Base-by-base conservation (phyloP, 2,329 filamentous ascomycete genomes). In the Claviceps sp. region DNA sequence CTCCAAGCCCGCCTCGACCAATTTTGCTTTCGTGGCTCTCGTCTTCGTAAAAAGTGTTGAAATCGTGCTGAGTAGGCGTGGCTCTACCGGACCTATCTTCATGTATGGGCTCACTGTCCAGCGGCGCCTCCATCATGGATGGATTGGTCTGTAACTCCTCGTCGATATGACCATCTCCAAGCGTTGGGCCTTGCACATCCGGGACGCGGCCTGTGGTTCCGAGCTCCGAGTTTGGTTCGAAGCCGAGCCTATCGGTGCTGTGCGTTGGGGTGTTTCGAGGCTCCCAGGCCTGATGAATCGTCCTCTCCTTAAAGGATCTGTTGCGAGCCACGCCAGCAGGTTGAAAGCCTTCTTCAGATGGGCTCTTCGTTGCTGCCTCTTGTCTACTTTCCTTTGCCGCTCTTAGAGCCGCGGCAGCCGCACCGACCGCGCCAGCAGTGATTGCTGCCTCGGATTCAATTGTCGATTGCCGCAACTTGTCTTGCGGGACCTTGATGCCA, bases 121-220 rank as follows among this genome's bases (percentile, higher is more conserved):
- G 77, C 1, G 83, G 84, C 17, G 86, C 88, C 57, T 89, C 79
- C 42, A 94, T 81, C 48, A 90, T 76, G 0, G 90, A 95, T 2
- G 89, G 89, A 62, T 94, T 94, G 17, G 89, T 95, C 46, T 81
- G 84, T 16, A 88, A 76, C 55, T 94, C 89, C 40, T 80, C 77
- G 11, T 77, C 73, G 1, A 70, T 59, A 57, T 87, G 85, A 4
- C 85, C 88, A 60, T 87, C 82, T 62, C 90, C 89, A 0, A 85
- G 87, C 72, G 90, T 79, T 5, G 85, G 84, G 58, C 90, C 75
- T 52, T 82, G 70, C 39, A 78, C 69, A 57, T 84, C 76, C 3
- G 88, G 88, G 55, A 90, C 65, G 47, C 82, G 84, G 63, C 76
- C 89, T 44, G 84, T 34, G 10, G 10, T 79, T 42, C 77, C 77